These are phyloP conservation scores for Nymphaea thermarum DNA, from an alignment of 164 flowering plant genomes.

Conservation along the genomic window DNA sequence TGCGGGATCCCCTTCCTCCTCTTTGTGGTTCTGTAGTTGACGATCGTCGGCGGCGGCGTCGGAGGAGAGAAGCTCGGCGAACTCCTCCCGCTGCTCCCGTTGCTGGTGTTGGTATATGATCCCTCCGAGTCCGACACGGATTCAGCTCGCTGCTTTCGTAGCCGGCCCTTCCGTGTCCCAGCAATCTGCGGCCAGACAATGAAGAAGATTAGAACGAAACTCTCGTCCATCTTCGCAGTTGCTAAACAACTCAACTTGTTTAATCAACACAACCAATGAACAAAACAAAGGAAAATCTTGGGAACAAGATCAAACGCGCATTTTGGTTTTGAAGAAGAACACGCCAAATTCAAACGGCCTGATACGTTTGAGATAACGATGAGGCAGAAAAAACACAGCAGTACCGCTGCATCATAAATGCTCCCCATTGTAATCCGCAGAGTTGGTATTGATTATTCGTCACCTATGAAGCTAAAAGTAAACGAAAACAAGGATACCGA, in stretches of 20 bases:
- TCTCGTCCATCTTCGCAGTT: background rate
- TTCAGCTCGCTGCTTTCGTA: slow-evolving; percentile 8
- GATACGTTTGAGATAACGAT: too few species aligned
- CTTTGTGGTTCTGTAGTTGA: slow-evolving; percentile 50
- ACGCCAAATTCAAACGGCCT: background rate
- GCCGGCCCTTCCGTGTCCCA: slow-evolving; percentile 45
- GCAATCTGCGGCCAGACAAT: slow-evolving; percentile 36
- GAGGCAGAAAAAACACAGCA: too few species aligned
- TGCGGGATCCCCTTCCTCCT: slow-evolving; percentile 92
- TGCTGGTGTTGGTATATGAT: slow-evolving; percentile 46
- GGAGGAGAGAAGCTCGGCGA: slow-evolving; percentile 55
- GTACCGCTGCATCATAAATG: too few species aligned
- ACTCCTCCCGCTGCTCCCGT: slow-evolving; percentile 13
- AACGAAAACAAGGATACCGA: too few species aligned
- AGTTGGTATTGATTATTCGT: too few species aligned
- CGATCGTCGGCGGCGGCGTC: slow-evolving; percentile 66
- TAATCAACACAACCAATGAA: background rate
- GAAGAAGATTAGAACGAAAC: background rate
- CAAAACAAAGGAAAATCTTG: background rate
- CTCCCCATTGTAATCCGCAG: too few species aligned
- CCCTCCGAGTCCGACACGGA: slow-evolving; percentile 56
- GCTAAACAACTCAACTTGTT: background rate
- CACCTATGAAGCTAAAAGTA: too few species aligned
- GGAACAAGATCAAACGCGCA: background rate
- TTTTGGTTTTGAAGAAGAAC: background rate